Evolutionary conservation across 2,329 filamentous ascomycete genomes (phyloP), one percentile per base, ranked within the genome.

Genomic region (Elsinoe necatrix): DNA sequence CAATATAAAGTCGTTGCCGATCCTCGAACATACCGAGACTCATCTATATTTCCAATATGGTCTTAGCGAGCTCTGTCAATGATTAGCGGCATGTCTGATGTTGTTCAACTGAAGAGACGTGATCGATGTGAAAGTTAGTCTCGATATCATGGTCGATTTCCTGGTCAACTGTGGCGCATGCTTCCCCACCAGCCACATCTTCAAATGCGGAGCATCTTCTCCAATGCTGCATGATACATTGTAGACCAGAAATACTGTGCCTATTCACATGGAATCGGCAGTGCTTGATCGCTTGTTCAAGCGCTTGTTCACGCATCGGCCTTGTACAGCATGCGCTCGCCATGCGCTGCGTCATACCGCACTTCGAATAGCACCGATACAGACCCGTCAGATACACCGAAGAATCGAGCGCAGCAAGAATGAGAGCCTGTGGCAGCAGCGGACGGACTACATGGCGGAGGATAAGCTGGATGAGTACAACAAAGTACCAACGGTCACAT

Each of bases 351-450:
- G 57, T 55, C 12, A 55, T 54, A 11, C 41, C 57, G 52, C 37
- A 50, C 27, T 56, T 42, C 11, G 54, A 58, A 21, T 55, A 27
- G 27, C 47, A 42, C 45, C 60, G 11, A 39, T 56, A 21, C 56
- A 55, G 29, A 29, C 51, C 18, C 45, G 54, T 35, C 58, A 51
- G 4, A 50, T 56, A 20, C 56, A 48, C 21, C 48, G 37, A 57
- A 59, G 35, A 57, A 57, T 59, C 29, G 59, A 63, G 57, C 76
- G 64, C 67, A 73, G 66, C 29, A 72, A 65, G 50, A 80, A 79
- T 63, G 86, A 87, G 67, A 86, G 81, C 71, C 77, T 84, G 64
- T 97, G 93, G 93, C 88, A 92, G 72, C 91, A 95, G 69, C 79
- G 92, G 59, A 86, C 80, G 25, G 82, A 87, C 61, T 73, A 89